Evolutionary conservation across 192 early-diverging fungal species (phyloP), one percentile per base, ranked within the genome.

Genomic region (Coemansia umbellata): DNA sequence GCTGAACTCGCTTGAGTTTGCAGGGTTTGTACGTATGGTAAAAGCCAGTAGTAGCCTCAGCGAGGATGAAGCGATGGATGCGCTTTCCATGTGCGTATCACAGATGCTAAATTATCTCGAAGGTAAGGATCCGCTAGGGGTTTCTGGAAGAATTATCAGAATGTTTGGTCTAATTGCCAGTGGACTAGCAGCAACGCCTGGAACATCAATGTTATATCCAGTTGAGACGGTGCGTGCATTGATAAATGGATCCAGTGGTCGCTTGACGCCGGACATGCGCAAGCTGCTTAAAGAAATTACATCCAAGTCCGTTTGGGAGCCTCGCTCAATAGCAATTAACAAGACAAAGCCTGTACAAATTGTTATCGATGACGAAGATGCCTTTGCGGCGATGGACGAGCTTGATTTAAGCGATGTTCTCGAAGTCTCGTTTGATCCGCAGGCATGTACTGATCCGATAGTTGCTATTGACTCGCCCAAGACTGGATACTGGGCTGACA

Each of bases 1-100:
- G 71, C 71, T 74, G 1, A 74, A 66, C 32, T 61, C 71, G 33
- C 30, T 61, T 41, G 63, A 66, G 37, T 74, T 66, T 58, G 52
- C 55, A 18, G 50, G 49, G 33, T 65, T 62, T 55, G 70, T 74
- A 17, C 63, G 45, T 21, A 52, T 58, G 47, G 63, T 45, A 36
- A 66, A 66, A 47, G 42, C 35, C 32, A 59, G 55, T 39, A 47
- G 19, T 4, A 35, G 32, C 11, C 39, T 74, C 21, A 58, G 59
- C 39, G 70, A 74, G 70, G 36, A 43, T 28, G 63, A 74, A 42
- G 54, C 70, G 14, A 58, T 74, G 42, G 59, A 66, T 37, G 49
- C 55, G 17, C 59, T 74, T 3, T 74, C 70, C 0, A 59, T 40
- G 8, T 74, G 70, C 22, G 53, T 74, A 14, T 55, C 70, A 15